Evolutionary conservation across 1,284 basidiomycete genomes (phyloP), one percentile per base, ranked within the genome.

Genomic region (Hemileia vastatrix): DNA sequence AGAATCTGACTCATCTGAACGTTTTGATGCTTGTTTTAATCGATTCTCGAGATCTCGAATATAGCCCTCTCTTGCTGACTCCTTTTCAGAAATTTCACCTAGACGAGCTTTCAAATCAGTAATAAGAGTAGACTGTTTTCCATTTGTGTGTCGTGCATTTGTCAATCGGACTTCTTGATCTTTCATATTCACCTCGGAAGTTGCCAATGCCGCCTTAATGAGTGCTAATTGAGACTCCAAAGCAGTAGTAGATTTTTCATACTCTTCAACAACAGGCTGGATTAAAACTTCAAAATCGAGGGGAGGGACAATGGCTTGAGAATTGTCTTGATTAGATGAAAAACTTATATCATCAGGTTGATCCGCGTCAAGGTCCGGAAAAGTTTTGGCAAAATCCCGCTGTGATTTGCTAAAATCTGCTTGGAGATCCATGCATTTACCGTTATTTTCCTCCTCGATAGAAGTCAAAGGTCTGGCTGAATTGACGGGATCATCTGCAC

Each of bases 241-340:
- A 1, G 90, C 86, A 51, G 86, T 85, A 67, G 98, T 93, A 1
- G 92, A 91, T 81, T 94, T 93, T 79, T 98, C 94, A 77, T 98
- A 98, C 79, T 97, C 94, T 76, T 94, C 87, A 6, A 56, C 49
- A 40, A 58, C 45, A 21, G 57, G 57, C 43, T 58, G 57, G 15
- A 58, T 58, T 48, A 58, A 50, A 5, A 21, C 47, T 33, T 58
- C 57, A 51, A 58, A 58, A 19, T 27, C 48, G 5, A 18, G 19
- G 5, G 31, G 57, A 6, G 44, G n/a, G n/a, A n/a, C 32, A 21
- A 58, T 36, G 4, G 33, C n/a, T 19, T 54, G 52, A 33, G 52
- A 18, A 2, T 8, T 5, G 18, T 32, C 18, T 11, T 31, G 6
- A n/a, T n/a, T n/a, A n/a, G n/a, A n/a, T 15, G 51, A 6, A 19